Evolutionary conservation across 1,284 basidiomycete genomes (phyloP).

Genomic region (Trametes polyzona): DNA sequence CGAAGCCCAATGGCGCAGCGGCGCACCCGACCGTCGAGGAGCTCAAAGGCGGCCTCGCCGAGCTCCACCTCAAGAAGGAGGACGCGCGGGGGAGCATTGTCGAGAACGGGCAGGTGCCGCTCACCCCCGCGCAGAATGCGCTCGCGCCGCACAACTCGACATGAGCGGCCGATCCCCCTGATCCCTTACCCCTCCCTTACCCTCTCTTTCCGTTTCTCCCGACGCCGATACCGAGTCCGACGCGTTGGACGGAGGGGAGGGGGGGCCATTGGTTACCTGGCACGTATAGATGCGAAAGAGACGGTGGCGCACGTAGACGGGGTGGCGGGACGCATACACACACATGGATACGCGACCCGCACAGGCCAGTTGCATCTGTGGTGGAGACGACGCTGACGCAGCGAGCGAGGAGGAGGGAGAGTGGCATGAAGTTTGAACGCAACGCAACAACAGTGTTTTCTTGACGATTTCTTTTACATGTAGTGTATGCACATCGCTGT

Average conservation of each 20-base stretch:
- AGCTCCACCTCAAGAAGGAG: constrained; percentile 38
- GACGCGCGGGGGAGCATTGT: constrained; percentile 38
- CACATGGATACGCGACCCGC: neutral
- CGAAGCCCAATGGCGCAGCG: constrained; percentile 32
- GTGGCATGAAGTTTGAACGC: constrained; percentile 6
- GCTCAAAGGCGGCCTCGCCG: constrained; percentile 46
- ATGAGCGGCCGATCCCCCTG: no score
- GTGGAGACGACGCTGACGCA: no score
- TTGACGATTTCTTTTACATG: constrained; percentile 3
- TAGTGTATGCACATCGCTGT: constrained; percentile 16
- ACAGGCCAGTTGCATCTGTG: neutral
- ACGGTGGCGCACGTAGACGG: neutral
- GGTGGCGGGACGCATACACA: neutral
- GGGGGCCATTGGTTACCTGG: neutral
- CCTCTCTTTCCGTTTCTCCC: neutral
- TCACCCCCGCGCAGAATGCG: constrained; percentile 35
- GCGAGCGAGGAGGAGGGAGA: no score
- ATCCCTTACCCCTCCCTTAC: no score
- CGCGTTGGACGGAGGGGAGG: neutral
- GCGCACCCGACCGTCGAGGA: constrained; percentile 37
- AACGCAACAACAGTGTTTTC: neutral
- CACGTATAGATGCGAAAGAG: neutral
- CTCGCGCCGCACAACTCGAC: constrained; percentile 24
- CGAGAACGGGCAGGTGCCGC: constrained; percentile 40
- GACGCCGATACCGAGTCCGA: neutral